Conservation (phyloP, 2,329 filamentous ascomycete species). For the Torrubiella hemipterigena region DNA sequence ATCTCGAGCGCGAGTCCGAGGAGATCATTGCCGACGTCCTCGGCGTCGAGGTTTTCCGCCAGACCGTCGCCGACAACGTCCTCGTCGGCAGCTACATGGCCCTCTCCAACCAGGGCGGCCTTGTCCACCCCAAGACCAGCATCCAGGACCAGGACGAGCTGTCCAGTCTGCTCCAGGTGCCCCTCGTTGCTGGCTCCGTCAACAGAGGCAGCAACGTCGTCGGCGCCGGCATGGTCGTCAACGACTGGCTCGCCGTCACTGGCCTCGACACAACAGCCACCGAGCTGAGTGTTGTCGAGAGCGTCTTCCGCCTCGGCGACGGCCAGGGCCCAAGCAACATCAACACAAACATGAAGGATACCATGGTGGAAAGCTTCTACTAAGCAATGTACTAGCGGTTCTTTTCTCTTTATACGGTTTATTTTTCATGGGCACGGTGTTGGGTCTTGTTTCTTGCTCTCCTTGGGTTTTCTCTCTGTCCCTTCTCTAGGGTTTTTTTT, state of each 20-base stretch:
- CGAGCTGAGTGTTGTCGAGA: slow-evolving; percentile 91
- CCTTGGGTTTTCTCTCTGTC: too few species aligned
- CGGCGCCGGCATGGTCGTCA: slow-evolving; percentile 50
- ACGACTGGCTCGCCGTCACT: slow-evolving; percentile 94
- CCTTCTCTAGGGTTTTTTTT: too few species aligned
- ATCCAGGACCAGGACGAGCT: slow-evolving; percentile 98
- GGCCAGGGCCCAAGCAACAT: slow-evolving; percentile 67
- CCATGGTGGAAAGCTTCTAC: slow-evolving; percentile 98
- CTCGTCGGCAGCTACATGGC: slow-evolving; percentile 95
- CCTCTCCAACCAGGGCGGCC: slow-evolving; percentile 86
- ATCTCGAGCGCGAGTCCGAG: slow-evolving; percentile 94
- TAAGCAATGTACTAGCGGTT: too few species aligned
- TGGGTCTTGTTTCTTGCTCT: too few species aligned
- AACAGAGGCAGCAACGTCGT: slow-evolving; percentile 91
- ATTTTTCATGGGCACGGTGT: slow-evolving; percentile 4
- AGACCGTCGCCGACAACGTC: slow-evolving; percentile 95
- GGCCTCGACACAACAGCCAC: slow-evolving; percentile 94
- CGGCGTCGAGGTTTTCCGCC: slow-evolving; percentile 79
- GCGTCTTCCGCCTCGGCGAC: slow-evolving; percentile 88
- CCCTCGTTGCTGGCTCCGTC: slow-evolving; percentile 84
- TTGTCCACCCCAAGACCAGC: slow-evolving; percentile 93
- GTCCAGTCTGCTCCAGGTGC: slow-evolving; percentile 84
- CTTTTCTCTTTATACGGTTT: slow-evolving; percentile 5
- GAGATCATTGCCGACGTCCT: slow-evolving; percentile 95
- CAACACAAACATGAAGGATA: slow-evolving; percentile 83